A percentile compares a stretch with the other conserved stretches of the same genome.
Conservation (phyloP, 2,329 filamentous ascomycete genomes). For the Penicillium expansum region DNA sequence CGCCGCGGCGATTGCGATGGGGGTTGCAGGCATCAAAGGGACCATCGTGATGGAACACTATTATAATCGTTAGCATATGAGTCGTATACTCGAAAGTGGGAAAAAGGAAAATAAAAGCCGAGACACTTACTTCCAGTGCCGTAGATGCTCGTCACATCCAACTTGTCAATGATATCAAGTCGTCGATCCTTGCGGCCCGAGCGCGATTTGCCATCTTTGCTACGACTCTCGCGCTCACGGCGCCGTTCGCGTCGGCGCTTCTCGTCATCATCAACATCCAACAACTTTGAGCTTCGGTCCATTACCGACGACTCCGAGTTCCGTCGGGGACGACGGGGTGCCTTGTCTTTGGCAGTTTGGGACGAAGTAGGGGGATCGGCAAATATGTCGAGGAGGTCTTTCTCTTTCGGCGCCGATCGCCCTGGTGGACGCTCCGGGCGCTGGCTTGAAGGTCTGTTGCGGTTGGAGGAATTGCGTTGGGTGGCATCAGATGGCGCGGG, state of each 20-base stretch:
- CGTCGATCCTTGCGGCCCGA: slow-evolving; percentile 42
- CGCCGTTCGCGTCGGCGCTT: slow-evolving; percentile 50
- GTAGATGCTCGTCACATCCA: slow-evolving; percentile 95
- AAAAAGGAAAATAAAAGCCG: neutral
- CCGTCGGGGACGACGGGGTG: slow-evolving; percentile 49
- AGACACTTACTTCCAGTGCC: slow-evolving; percentile 74
- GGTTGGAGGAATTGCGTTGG: slow-evolving; percentile 25
- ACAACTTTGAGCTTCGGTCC: slow-evolving; percentile 48
- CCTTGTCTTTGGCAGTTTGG: slow-evolving; percentile 2
- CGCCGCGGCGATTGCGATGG: slow-evolving; percentile 82
- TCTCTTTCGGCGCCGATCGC: slow-evolving; percentile 19
- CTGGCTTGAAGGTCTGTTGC: slow-evolving; percentile 28
- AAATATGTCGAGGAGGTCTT: slow-evolving; percentile 49
- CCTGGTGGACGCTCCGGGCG: slow-evolving; percentile 26
- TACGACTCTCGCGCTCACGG: slow-evolving; percentile 50
- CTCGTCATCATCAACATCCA: slow-evolving; percentile 49
- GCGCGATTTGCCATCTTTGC: slow-evolving; percentile 39
- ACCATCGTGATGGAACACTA: slow-evolving; percentile 96
- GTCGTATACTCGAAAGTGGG: neutral
- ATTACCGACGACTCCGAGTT: slow-evolving; percentile 65
- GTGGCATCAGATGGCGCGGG: slow-evolving; percentile 32
- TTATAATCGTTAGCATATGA: neutral
- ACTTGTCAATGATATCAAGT: slow-evolving; percentile 90
- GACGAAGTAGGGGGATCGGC: slow-evolving; percentile 43
- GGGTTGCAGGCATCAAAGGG: slow-evolving; percentile 96